Evolutionary conservation across 2,329 filamentous ascomycete genomes (phyloP), one percentile per base, ranked within the genome.

Genomic region (Arthrobotrys megalospora): DNA sequence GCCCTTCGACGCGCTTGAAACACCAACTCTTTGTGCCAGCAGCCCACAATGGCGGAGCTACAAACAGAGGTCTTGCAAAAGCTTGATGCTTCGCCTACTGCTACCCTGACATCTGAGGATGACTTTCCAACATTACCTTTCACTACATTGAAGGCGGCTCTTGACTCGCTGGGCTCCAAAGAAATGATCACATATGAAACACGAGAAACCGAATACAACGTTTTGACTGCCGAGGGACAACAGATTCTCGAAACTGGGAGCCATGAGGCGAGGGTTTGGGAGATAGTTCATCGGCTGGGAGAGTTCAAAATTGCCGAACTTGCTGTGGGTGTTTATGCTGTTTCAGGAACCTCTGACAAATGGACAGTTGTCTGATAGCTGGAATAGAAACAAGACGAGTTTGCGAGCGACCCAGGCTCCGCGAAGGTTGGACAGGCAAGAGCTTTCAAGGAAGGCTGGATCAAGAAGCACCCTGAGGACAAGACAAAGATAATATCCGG

Each of bases 381-480:
- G 19, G n/a, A 52, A 48, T 67, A 77, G 73, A 60, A 47, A n/a
- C 73, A 77, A 28, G 43, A 53, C 21, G 73, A 71, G 36, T 77
- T 77, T 34, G 73, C 66, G 12, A 52, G 38, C 32, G 73, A 77
- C 19, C 58, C 91, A 89, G 60, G 45, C 34, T 52, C 38, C 52
- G 88, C 91, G 62, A 95, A 93, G 86, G 87, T 97, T 78, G 96
- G 96, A n/a, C 92, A 96, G 84, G 94, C 94, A 82, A 97, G 96
- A 86, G 95, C 95, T 38, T 97, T 98, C 87, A 96, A 79, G 83
- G 89, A 90, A 84, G 91, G 91, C 83, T 92, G 90, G 90, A 91
- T 92, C 11, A 91, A 90, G 85, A 88, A 87, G 80, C 87, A 89
- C 81, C 87, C 88, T 24, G 88, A 88, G 80, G 73, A 77, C 28